These are phyloP conservation scores for Lodderomyces theae DNA, from an alignment of 1,139 yeast species.

Conservation along the genomic window DNA sequence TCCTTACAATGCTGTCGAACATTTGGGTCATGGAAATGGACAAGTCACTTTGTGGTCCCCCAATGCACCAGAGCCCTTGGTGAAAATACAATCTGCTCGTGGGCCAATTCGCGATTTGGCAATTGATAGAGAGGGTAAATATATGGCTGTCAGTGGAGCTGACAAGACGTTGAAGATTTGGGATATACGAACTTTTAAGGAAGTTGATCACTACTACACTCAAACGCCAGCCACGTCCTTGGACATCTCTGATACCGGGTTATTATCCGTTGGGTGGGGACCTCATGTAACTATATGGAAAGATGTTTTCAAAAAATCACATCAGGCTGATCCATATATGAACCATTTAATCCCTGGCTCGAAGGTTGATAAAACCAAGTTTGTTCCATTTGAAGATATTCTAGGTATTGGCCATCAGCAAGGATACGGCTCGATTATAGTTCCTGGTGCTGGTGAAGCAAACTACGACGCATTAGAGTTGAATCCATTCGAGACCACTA, in stretches of 20 bases:
- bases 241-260: slow-evolving; percentile 83
- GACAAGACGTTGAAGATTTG: slow-evolving; percentile 85
- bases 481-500: slow-evolving; percentile 88
- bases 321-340: slow-evolving; percentile 82
- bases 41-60: slow-evolving; percentile 95
- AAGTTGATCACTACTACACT: slow-evolving; percentile 66
- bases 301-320: slow-evolving; percentile 54
- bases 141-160: slow-evolving; percentile 92
- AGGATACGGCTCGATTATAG: slow-evolving; percentile 76
- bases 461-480: slow-evolving; percentile 91
- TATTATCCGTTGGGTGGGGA: slow-evolving; percentile 89
- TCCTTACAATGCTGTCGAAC: slow-evolving; percentile 94
- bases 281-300: slow-evolving; percentile 92
- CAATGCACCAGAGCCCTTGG: slow-evolving; percentile 80
- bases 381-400: slow-evolving; percentile 95
- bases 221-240: slow-evolving; percentile 86
- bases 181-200: slow-evolving; percentile 86
- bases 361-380: slow-evolving; percentile 61
- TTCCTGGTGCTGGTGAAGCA: slow-evolving; percentile 99
- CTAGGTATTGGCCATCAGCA: slow-evolving; percentile 81
- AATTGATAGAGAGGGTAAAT: slow-evolving; percentile 85
- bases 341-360: slow-evolving; percentile 82
- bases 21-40: slow-evolving; percentile 92
- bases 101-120: slow-evolving; percentile 90
- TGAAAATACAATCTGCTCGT: slow-evolving; percentile 71